Percentiles rank a stretch among this genome's conserved stretches.
Evolutionary conservation across 805 yeast species (phyloP).

Genomic region (Hanseniaspora meyeri): DNA sequence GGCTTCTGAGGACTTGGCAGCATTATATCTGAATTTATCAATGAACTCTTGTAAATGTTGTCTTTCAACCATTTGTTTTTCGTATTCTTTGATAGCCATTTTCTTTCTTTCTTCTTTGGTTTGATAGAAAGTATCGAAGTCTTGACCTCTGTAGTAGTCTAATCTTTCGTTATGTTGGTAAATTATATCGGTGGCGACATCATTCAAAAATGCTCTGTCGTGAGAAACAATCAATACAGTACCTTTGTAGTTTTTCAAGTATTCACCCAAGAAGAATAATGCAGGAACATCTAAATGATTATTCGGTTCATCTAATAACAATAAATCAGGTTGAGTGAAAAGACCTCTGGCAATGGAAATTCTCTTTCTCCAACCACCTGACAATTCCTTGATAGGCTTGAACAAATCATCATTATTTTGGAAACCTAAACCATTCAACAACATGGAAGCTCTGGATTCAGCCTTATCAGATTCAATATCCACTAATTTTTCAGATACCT

Average conservation of each 20-base stretch:
- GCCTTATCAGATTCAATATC: slow-evolving; percentile 98
- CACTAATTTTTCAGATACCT: slow-evolving; percentile 64
- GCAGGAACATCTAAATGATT: slow-evolving; percentile 99
- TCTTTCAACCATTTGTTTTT: slow-evolving; percentile 91
- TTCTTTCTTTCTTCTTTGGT: slow-evolving; percentile 93
- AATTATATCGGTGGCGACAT: slow-evolving; percentile 95
- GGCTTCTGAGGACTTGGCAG: slow-evolving; percentile 95
- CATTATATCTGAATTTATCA: slow-evolving; percentile 93
- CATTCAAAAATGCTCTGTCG: slow-evolving; percentile 92
- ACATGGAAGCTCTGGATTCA: slow-evolving; percentile 91
- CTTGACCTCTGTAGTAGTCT: slow-evolving; percentile 88
- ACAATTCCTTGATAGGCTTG: slow-evolving; percentile 75
- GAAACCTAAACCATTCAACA: slow-evolving; percentile 86
- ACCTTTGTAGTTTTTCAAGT: slow-evolving; percentile 78
- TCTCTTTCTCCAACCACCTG: slow-evolving; percentile 99
- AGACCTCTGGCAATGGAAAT: slow-evolving; percentile 93
- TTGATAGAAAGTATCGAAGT: slow-evolving; percentile 83
- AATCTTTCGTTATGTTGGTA: slow-evolving; percentile 95
- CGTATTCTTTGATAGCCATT: slow-evolving; percentile 88
- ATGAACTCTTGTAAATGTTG: slow-evolving; percentile 87
- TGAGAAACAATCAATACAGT: slow-evolving; percentile 94
- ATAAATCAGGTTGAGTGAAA: slow-evolving; percentile 90
- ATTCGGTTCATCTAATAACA: slow-evolving; percentile 94
- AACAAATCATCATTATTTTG: slow-evolving; percentile 66
- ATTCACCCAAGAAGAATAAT: slow-evolving; percentile 81